Evolutionary conservation across 768 basidiomycete species (phyloP).

Genomic region (Hericium erinaceus): DNA sequence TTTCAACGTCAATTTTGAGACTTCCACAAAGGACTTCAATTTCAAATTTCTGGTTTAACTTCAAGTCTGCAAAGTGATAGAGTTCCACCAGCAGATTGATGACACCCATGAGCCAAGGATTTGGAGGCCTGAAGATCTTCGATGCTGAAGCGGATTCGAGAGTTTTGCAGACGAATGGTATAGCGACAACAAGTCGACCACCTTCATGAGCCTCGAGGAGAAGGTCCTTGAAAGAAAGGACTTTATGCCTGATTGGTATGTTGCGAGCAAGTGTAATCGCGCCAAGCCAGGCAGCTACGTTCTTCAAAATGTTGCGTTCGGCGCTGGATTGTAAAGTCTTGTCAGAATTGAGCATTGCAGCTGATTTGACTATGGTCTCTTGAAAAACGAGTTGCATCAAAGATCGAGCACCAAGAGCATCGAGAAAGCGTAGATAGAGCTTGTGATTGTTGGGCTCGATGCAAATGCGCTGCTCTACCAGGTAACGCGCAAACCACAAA

Average conservation of each 20-base stretch:
- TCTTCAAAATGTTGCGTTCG: slow-evolving; percentile 85
- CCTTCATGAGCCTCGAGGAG: slow-evolving; percentile 92
- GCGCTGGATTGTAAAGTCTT: slow-evolving; percentile 76
- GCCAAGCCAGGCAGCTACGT: slow-evolving; percentile 92
- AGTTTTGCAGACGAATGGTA: slow-evolving; percentile 97
- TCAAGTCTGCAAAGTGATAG: slow-evolving; percentile 95
- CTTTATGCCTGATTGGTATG: slow-evolving; percentile 85
- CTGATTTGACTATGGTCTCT: slow-evolving; percentile 87
- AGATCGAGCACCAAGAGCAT: slow-evolving; percentile 60
- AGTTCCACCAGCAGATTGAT: slow-evolving; percentile 86
- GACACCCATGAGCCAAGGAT: slow-evolving; percentile 98
- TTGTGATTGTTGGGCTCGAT: slow-evolving; percentile 96
- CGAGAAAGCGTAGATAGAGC: slow-evolving; percentile 89
- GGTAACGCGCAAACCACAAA: slow-evolving; percentile 95
- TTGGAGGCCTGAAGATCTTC: slow-evolving; percentile 89
- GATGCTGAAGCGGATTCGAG: slow-evolving; percentile 87
- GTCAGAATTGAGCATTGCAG: slow-evolving; percentile 83
- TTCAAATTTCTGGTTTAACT: slow-evolving; percentile 96
- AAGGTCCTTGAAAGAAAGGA: slow-evolving; percentile 95
- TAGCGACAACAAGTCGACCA: slow-evolving; percentile 84
- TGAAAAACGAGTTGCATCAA: slow-evolving; percentile 79
- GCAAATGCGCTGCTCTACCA: slow-evolving; percentile 92
- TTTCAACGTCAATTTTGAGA: slow-evolving; percentile 78
- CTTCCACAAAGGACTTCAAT: slow-evolving; percentile 95
- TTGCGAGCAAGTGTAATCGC: slow-evolving; percentile 88